Percentiles rank a stretch among this genome's conserved stretches.
Evolutionary conservation across 768 basidiomycete species (phyloP).

Genomic region (Mycena indigotica): DNA sequence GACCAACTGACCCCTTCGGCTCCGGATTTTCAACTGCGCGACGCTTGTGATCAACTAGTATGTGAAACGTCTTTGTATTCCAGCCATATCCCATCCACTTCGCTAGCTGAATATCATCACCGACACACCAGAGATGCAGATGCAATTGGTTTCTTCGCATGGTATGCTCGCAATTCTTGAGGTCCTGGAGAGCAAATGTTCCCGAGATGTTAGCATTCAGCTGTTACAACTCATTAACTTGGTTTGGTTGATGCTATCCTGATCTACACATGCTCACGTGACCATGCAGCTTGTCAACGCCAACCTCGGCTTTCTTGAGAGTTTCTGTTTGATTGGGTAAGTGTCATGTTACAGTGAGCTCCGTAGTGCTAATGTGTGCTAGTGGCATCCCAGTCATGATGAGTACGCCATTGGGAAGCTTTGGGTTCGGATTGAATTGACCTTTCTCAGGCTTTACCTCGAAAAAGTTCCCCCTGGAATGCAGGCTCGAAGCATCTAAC

Average conservation of each 20-base stretch:
- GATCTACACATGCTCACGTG: constrained; percentile 35
- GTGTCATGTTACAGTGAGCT: constrained; percentile 21
- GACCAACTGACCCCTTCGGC: constrained; percentile 83
- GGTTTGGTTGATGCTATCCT: constrained; percentile 63
- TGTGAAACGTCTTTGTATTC: constrained; percentile 26
- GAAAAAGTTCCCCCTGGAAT: constrained; percentile 91
- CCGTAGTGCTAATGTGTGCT: constrained; percentile 12
- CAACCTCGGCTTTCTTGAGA: constrained; percentile 87
- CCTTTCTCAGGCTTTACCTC: constrained; percentile 78
- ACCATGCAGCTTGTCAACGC: constrained; percentile 59
- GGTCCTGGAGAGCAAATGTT: constrained; percentile 84
- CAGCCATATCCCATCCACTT: not conserved
- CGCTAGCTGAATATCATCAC: constrained; percentile 72
- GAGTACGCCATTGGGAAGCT: constrained; percentile 47
- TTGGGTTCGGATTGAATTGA: constrained; percentile 5
- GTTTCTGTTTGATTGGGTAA: constrained; percentile 89
- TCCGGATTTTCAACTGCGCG: constrained; percentile 78
- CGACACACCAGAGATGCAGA: constrained; percentile 82
- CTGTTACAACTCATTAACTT: constrained; percentile 87
- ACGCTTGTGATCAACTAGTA: constrained; percentile 88
- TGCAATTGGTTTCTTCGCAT: constrained; percentile 87
- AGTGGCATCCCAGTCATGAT: constrained; percentile 96
- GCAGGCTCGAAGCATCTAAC: constrained; percentile 91
- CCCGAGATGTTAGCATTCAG: constrained; percentile 83
- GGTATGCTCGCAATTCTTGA: constrained; percentile 95